Evolutionary conservation across 768 basidiomycete genomes (phyloP), one percentile per base, ranked within the genome.

Genomic region (Hypholoma fasciculare): DNA sequence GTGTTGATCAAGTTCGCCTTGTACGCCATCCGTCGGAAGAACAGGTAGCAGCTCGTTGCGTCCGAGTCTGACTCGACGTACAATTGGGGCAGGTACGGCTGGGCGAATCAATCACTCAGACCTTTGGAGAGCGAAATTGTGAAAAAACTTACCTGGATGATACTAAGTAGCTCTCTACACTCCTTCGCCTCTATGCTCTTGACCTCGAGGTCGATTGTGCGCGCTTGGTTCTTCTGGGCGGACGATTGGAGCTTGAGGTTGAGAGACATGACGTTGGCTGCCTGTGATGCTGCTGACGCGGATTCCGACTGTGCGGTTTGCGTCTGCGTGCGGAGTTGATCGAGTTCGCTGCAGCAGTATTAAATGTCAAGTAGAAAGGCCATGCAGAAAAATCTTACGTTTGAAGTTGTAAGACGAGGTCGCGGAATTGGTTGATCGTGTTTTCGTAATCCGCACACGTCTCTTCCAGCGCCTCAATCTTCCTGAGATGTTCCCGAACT

Each of bases 211-310:
- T 98, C 96, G 56, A 98, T 90, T 13, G 83, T 86, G 71, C 87
- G 88, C 5, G 92, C 88, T 65, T 96, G 96, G 62, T 92, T 91
- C 81, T 96, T 97, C 30, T 89, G 81, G 0, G 90, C 94, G 2
- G 94, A 84, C 0, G 92, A 92, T 71, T 98, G 96, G 5, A 99
- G 81, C 70, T 93, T 97, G 71, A 97, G 82, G 71, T 98, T 98
- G 52, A 97, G 78, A 47, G 94, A 94, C 82, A 98, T 88, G 79
- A 98, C 89, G 2, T 92, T 90, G 2, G 96, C 96, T 0, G 92
- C 90, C 66, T 98, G 95, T 1, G 89, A 91, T 13, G 85, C 88
- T 14, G 93, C 90, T 0, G 86, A 85, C 1, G 90, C 89, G 2
- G 91, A 91, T 69, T 95, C 92, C 26, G 82, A 81, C 64, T 93